Base-by-base conservation (phyloP, 164 flowering plant species). In the Protea cynaroides region DNA sequence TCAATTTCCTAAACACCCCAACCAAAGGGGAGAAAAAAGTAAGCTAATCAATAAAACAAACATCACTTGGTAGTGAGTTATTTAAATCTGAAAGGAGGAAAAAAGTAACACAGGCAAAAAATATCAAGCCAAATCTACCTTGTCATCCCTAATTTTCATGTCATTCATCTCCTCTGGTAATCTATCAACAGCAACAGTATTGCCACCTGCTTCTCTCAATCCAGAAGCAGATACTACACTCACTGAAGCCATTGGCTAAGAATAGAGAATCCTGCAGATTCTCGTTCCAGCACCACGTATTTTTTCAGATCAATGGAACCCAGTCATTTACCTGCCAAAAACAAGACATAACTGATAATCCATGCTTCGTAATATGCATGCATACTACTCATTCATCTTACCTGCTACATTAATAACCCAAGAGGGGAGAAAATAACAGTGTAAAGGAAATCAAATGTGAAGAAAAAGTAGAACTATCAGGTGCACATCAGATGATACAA, bases 101-200 rank as follows among this genome's bases (percentile, higher is more conserved):
- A 36, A 15, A 23, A 13, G 24, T 14, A 40, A 56, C 1, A 46
- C 12, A 13, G 38, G 9, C n/a, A 14, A 38, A 7, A 36, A 24
- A 13, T 22, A 15, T 8, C 37, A 52, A 49, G 19, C 52, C 12
- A 15, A 7, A 62, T 25, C 9, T 68, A 86, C 89, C 88, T 83
- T 87, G 37, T 85, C 92, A 72, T 89, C 92, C 73, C 80, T 81
- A 59, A 89, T 79, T 72, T 80, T 89, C 92, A 89, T 86, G 66
- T 82, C 88, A 72, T 82, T 89, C 87, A 89, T 84, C 68, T 85
- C 90, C 19, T 80, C 90, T 15, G 90, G 93, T 61, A 89, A 75
- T 63, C 65, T 81, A 73, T 87, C 92, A 62, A 81, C 80, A 55
- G 72, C 84, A 54, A 59, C 74, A 34, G 74, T 54, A 37, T 76